Conservation (phyloP, 139 green algal species). For the Volvox africanus region DNA sequence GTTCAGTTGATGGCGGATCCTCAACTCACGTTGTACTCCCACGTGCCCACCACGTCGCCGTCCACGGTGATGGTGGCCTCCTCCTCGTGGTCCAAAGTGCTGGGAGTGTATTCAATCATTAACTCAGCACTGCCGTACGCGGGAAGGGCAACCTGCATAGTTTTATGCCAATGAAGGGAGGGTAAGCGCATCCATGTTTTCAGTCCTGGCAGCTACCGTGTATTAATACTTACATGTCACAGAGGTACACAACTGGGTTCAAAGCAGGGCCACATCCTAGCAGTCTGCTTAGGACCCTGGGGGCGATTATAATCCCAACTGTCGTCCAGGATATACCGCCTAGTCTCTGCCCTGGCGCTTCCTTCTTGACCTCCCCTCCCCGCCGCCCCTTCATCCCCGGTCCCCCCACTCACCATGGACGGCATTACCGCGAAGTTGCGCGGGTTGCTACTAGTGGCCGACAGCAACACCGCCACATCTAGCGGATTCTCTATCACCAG, state of each 20-base stretch:
- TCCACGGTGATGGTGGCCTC: conserved; percentile 46
- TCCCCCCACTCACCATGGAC: background rate
- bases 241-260: no score
- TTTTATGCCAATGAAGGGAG: background rate
- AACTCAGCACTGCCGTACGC: conserved; percentile 51
- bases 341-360: background rate
- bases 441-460: conserved; percentile 46
- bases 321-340: background rate
- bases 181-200: no score
- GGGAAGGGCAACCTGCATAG: conserved; percentile 29
- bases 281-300: no score
- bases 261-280: no score
- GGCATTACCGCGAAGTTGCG: conserved; percentile 54
- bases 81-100: conserved; percentile 58
- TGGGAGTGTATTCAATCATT: conserved; percentile 63
- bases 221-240: no score
- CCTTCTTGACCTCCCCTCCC: background rate
- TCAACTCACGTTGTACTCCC: conserved; percentile 53
- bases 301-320: background rate
- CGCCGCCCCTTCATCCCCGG: background rate
- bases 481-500: conserved; percentile 74
- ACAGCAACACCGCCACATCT: conserved; percentile 16
- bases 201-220: no score
- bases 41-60: conserved; percentile 46
- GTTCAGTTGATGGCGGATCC: background rate